Percentiles rank a stretch among this genome's conserved stretches.
phyloP scores from a whole-genome alignment of 495 filamentous ascomycete species.

The Lophiotrema nucula region DNA sequence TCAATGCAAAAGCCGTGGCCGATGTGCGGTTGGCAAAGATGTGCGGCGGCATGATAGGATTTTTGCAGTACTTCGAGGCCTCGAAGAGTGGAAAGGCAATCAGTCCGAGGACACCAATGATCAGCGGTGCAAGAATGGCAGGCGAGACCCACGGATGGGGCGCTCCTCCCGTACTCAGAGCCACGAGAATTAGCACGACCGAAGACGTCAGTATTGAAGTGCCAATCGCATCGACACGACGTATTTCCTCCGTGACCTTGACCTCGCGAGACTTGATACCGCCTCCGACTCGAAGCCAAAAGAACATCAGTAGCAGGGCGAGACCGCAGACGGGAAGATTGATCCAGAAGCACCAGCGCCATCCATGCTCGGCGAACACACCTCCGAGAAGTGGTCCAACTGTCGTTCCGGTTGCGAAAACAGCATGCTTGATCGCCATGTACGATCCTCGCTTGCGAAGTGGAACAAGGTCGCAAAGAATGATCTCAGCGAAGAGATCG shows the following conservation, averaged over 20 bases:
- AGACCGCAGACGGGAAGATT: constrained; percentile 27
- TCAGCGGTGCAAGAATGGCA: constrained; percentile 2
- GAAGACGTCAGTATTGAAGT: constrained; percentile 7
- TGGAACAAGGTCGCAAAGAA: constrained; percentile 24
- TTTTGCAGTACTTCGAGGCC: constrained; percentile 14
- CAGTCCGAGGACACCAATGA: constrained; percentile 13
- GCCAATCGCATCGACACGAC: constrained; percentile 6
- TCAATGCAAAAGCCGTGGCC: constrained; percentile 30
- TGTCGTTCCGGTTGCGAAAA: constrained; percentile 16
- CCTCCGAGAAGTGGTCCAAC: constrained; percentile 27
- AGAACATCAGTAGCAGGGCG: constrained; percentile 7
- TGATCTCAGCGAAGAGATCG: constrained; percentile 22
- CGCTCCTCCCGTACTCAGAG: constrained; percentile 14
- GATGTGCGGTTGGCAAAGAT: constrained; percentile 53
- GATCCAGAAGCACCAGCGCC: constrained; percentile 32
- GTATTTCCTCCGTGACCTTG: neutral
- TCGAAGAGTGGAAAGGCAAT: constrained; percentile 20
- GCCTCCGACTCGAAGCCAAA: constrained; percentile 12
- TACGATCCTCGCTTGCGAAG: constrained; percentile 20
- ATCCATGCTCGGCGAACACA: constrained; percentile 23
- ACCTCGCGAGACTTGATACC: constrained; percentile 7
- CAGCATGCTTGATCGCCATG: constrained; percentile 15
- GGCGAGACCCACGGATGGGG: constrained; percentile 5
- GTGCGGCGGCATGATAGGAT: constrained; percentile 31
- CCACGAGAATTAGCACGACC: constrained; percentile 13